A percentile compares a stretch with the other conserved stretches of the same genome.
phyloP scores from a whole-genome alignment of 73 alveolate genomes.

The Effrenium voratum region DNA sequence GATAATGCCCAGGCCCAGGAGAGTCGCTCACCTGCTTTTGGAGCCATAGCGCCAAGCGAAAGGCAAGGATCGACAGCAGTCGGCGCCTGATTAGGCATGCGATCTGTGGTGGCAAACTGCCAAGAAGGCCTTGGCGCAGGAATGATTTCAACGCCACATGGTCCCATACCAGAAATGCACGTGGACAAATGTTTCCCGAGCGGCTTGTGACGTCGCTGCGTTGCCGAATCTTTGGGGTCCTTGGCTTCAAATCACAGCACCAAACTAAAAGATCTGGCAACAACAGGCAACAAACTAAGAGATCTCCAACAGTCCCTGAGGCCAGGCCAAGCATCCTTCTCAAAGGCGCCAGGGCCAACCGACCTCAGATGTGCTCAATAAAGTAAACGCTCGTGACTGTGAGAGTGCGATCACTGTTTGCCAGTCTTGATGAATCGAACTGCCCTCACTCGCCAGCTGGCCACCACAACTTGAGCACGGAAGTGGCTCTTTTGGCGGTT shows the following conservation, averaged over 20 bases:
- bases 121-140: slow-evolving; percentile 22
- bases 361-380: slow-evolving; percentile 73
- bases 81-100: slow-evolving; percentile 32
- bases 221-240: slow-evolving; percentile 79
- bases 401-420: too few relatives aligned
- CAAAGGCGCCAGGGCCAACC: slow-evolving; percentile 74
- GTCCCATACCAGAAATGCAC: too few relatives aligned
- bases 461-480: too few relatives aligned
- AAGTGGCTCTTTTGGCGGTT: too few relatives aligned
- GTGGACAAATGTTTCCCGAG: too few relatives aligned
- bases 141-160: too few relatives aligned
- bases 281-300: not conserved
- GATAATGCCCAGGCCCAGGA: slow-evolving; percentile 70
- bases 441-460: too few relatives aligned
- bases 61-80: not conserved
- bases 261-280: not conserved
- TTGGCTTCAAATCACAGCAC: not conserved
- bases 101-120: slow-evolving; percentile 30
- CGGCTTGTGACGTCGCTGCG: slow-evolving; percentile 93
- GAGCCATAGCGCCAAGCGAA: too few relatives aligned
- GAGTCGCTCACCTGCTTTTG: slow-evolving; percentile 37
- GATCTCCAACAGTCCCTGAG: not conserved
- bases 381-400: too few relatives aligned
- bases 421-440: too few relatives aligned
- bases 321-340: slow-evolving; percentile 19